Conservation (phyloP, 139 green algal species). For the Coelastrella sp. region DNA sequence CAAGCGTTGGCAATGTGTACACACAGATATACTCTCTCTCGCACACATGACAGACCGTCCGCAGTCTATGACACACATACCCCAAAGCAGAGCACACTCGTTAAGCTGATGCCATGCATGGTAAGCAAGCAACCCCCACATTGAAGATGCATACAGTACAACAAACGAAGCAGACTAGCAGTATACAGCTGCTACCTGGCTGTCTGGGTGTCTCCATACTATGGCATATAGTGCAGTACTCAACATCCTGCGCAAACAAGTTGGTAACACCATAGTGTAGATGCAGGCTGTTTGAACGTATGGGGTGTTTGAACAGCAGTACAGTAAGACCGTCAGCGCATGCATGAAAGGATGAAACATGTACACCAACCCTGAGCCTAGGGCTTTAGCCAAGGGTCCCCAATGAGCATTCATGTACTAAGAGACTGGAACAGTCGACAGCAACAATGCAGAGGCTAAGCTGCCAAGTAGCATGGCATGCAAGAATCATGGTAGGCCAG, state of each 20-base stretch:
- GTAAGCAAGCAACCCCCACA: background rate
- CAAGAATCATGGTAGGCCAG: background rate
- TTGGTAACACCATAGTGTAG: background rate
- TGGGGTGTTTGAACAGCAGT: too few relatives aligned
- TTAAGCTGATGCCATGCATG: background rate
- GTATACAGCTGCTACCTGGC: background rate
- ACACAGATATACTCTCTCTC: background rate
- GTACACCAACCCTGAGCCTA: background rate
- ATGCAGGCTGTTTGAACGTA: too few relatives aligned
- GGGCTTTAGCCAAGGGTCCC: too few relatives aligned
- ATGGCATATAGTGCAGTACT: too few relatives aligned
- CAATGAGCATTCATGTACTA: too few relatives aligned
- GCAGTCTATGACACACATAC: background rate
- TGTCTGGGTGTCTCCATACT: too few relatives aligned
- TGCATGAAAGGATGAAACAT: background rate
- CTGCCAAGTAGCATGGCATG: background rate
- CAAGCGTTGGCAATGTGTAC: background rate
- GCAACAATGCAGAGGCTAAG: too few relatives aligned
- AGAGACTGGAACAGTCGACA: too few relatives aligned
- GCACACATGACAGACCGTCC: background rate
- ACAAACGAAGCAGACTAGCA: background rate
- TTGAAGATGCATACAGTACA: background rate
- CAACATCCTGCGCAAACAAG: background rate
- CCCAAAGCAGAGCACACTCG: background rate
- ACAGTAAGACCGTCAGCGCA: background rate